Conservation (phyloP, 805 yeast species). For the Diddensiella caesifluorescens region DNA sequence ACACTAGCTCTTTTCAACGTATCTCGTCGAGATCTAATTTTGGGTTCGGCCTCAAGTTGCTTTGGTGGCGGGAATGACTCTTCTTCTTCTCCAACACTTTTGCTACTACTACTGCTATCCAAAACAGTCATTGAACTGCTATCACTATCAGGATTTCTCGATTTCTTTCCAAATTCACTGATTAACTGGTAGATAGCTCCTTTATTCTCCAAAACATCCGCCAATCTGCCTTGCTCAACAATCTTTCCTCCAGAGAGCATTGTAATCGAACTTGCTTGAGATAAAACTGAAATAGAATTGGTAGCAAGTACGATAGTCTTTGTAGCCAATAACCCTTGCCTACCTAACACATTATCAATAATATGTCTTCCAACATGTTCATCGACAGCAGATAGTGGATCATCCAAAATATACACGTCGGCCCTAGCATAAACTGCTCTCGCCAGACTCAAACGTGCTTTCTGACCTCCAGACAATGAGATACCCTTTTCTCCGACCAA, state of each 20-base stretch:
- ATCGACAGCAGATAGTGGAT: conserved; percentile 80
- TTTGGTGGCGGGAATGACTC: conserved; percentile 6
- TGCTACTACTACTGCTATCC: conserved; percentile 1
- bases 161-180: conserved; percentile 25
- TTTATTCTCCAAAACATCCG: conserved; percentile 25
- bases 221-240: conserved; percentile 34
- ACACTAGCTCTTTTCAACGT: conserved; percentile 56
- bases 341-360: conserved; percentile 71
- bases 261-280: conserved; percentile 64
- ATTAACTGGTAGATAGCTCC: conserved; percentile 23
- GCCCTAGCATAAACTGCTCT: conserved; percentile 68
- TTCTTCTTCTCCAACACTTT: background rate
- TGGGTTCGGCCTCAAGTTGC: conserved; percentile 5
- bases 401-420: conserved; percentile 68
- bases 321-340: conserved; percentile 65
- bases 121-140: conserved; percentile 15
- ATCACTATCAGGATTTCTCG: conserved; percentile 13
- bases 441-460: conserved; percentile 74
- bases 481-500: conserved; percentile 85
- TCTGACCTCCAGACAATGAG: conserved; percentile 85
- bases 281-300: conserved; percentile 75
- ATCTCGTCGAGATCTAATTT: conserved; percentile 1
- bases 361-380: conserved; percentile 82
- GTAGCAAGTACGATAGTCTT: conserved; percentile 81
- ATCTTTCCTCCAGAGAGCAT: conserved; percentile 52